These are phyloP conservation scores for Neofusicoccum kwambonambiense DNA, from an alignment of 2,329 filamentous ascomycete species.

Conservation along the genomic window DNA sequence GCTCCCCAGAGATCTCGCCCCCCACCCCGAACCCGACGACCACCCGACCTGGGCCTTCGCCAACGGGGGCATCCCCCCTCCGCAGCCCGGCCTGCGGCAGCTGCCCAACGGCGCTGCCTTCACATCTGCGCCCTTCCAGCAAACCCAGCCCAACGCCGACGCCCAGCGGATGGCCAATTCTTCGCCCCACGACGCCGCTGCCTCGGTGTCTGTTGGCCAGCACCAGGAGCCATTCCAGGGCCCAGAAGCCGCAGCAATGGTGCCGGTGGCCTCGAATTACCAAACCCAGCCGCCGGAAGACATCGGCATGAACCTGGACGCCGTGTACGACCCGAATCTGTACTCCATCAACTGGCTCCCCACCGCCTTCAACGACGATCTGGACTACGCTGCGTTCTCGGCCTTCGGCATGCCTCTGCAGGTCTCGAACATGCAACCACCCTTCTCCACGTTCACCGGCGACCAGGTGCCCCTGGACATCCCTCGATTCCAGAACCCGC, in stretches of 20 bases:
- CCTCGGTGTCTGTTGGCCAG: background rate
- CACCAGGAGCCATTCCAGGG: background rate
- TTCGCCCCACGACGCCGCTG: background rate
- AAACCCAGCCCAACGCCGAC: background rate
- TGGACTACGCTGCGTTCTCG: slow-evolving; percentile 1
- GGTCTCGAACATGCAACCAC: background rate
- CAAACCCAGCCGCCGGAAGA: background rate
- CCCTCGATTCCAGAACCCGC: background rate
- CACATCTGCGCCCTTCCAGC: background rate
- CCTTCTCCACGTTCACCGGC: background rate
- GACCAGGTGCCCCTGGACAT: background rate
- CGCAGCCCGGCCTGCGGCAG: background rate
- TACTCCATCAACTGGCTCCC: slow-evolving; percentile 13
- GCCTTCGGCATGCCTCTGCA: background rate
- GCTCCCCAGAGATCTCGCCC: background rate
- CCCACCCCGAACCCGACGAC: too few species aligned
- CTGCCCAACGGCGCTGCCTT: background rate
- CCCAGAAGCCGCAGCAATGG: background rate
- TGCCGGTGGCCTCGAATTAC: background rate
- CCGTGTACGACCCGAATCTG: background rate
- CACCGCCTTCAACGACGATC: background rate
- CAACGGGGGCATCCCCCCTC: background rate
- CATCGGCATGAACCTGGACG: background rate
- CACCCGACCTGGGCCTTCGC: background rate
- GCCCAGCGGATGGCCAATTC: background rate